Evolutionary conservation across 2,329 filamentous ascomycete species (phyloP), one percentile per base, ranked within the genome.

Genomic region (Beauveria sp.): DNA sequence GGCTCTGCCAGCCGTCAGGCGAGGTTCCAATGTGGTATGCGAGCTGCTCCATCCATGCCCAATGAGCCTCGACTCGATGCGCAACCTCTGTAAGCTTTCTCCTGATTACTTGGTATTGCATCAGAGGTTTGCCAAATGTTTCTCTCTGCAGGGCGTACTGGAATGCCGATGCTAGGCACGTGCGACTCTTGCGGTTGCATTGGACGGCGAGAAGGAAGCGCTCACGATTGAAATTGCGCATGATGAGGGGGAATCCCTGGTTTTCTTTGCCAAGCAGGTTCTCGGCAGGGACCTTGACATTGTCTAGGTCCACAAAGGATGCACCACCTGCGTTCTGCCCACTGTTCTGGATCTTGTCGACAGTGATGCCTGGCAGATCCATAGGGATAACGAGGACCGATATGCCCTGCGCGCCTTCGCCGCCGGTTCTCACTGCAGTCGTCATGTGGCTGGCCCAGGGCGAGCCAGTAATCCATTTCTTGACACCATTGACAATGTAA

Each of bases 391-490:
- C 80, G 1, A 87, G 71, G 2, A 86, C 75, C 0, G 82, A 84
- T 34, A 87, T 77, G 4, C 84, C 84, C 2, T 67, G 66, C 57
- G 76, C 76, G 12, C 84, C 84, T 0, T 77, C 70, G 0, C 77
- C 80, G 5, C 83, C 82, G 1, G 84, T 87, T 7, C 84, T 76
- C 5, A 86, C 84, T 2, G 84, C 85, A 14, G 84, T 83, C 0
- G 84, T 85, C 70, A 82, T 81, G 68, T 84, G 84, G 54, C 84
- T 79, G 14, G 85, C 82, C 77, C 79, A 84, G 1, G 83, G 79
- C 16, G 77, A 81, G 52, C 84, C 84, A 1, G 86, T 87, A 65
- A 89, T 88, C 84, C 84, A 87, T 69, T 87, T 87, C 76, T 89
- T 88, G 55, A 80, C 79, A 0, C 85, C 86, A 61, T 86, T 87